Conservation (phyloP, 1,284 basidiomycete genomes). For the Leucoagaricus sp. region DNA sequence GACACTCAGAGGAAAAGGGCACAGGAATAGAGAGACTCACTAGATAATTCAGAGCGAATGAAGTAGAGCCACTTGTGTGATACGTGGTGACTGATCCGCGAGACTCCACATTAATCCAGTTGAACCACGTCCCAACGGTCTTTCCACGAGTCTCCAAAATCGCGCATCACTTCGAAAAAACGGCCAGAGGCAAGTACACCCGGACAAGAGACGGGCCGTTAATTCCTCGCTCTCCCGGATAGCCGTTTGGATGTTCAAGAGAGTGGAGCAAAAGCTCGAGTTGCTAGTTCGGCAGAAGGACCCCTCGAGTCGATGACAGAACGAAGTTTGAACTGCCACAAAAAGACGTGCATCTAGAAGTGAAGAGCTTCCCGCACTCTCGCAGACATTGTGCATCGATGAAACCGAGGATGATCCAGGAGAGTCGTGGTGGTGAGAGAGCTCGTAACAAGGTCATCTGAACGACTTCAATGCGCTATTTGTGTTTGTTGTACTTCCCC, state of each 20-base stretch:
- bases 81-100: background rate
- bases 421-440: background rate
- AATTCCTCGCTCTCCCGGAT: background rate
- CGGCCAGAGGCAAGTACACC: background rate
- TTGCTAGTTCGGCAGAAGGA: conserved; percentile 7
- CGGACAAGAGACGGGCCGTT: background rate
- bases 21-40: background rate
- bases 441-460: conserved; percentile 6
- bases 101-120: background rate
- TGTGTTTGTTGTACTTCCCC: background rate
- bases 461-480: background rate
- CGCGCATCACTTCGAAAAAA: background rate
- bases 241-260: conserved; percentile 1
- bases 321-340: background rate
- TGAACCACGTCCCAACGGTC: background rate
- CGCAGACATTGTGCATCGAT: background rate
- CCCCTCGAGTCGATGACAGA: background rate
- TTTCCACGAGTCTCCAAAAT: background rate
- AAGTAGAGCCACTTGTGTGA: background rate
- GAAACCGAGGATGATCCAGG: conserved; percentile 14
- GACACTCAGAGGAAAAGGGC: background rate
- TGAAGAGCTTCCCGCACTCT: background rate
- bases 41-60: background rate
- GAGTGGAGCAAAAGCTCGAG: background rate
- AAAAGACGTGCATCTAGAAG: too few species aligned